A percentile compares a stretch with the other conserved stretches of the same genome.
Conservation (phyloP, 352 stramenopile species). For the Pythium aquatile region DNA sequence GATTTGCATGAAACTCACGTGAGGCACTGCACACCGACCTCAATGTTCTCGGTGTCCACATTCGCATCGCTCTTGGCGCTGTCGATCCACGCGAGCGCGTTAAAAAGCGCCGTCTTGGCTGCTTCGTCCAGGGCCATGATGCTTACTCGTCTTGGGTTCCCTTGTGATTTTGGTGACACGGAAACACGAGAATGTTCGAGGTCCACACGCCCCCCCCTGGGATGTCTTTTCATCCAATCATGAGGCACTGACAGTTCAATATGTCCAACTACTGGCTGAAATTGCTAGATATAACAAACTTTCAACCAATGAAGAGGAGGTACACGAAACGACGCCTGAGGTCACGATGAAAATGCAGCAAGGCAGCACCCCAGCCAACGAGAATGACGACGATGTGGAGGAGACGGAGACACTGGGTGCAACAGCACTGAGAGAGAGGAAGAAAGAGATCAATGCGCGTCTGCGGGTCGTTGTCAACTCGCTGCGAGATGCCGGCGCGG, state of each 20-base stretch:
- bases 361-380: neutral
- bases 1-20: conserved; percentile 31
- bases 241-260: neutral
- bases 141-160: conserved; percentile 10
- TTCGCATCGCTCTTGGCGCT: conserved; percentile 52
- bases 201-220: neutral
- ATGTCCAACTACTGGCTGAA: neutral
- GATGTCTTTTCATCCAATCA: conserved; percentile 9
- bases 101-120: conserved; percentile 61
- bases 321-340: neutral
- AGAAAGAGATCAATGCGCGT: conserved; percentile 36
- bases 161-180: conserved; percentile 4
- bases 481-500: conserved; percentile 45
- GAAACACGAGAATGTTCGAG: conserved; percentile 3
- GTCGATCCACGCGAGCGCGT: conserved; percentile 71
- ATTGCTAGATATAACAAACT: neutral
- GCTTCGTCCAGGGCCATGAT: conserved; percentile 34
- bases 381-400: conserved; percentile 16
- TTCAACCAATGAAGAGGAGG: neutral
- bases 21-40: conserved; percentile 65
- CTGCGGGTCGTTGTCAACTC: conserved; percentile 40
- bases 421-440: conserved; percentile 36
- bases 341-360: neutral
- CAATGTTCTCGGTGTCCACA: conserved; percentile 61
- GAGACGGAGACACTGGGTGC: conserved; percentile 20